These are phyloP conservation scores for Pythium dissotocum DNA, from an alignment of 352 stramenopile species.

Conservation along the genomic window DNA sequence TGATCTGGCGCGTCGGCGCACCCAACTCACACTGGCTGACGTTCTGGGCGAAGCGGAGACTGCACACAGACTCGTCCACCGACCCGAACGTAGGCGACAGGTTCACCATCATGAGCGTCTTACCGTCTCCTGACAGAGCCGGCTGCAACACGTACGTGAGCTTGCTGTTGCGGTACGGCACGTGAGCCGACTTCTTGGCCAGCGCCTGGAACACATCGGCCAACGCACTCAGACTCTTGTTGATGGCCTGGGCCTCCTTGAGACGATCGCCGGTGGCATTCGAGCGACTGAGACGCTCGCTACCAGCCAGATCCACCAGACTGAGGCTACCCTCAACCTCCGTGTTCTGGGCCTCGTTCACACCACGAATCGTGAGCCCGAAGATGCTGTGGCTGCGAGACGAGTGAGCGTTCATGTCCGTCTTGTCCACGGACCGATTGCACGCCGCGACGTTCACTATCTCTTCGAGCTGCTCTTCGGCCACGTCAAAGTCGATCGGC, in stretches of 20 bases:
- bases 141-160: slow-evolving; percentile 99
- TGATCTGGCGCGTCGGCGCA: slow-evolving; percentile 90
- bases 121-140: slow-evolving; percentile 98
- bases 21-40: slow-evolving; percentile 98
- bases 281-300: slow-evolving; percentile 95
- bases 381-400: slow-evolving; percentile 98
- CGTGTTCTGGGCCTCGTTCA: slow-evolving; percentile 89
- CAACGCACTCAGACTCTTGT: slow-evolving; percentile 98
- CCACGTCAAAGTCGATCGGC: slow-evolving; percentile 77
- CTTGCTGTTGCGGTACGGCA: slow-evolving; percentile 99
- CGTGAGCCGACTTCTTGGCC: slow-evolving; percentile 93
- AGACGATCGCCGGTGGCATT: slow-evolving; percentile 90
- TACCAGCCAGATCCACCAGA: slow-evolving; percentile 93
- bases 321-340: slow-evolving; percentile 93
- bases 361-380: slow-evolving; percentile 90
- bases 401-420: slow-evolving; percentile 98
- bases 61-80: slow-evolving; percentile 97
- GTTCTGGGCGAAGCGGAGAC: slow-evolving; percentile 96
- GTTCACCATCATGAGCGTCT: slow-evolving; percentile 99
- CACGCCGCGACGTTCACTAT: slow-evolving; percentile 89
- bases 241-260: slow-evolving; percentile 98
- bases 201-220: slow-evolving; percentile 99
- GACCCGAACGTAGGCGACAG: slow-evolving; percentile 95
- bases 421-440: slow-evolving; percentile 96
- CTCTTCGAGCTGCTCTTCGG: slow-evolving; percentile 84